These are phyloP conservation scores for Phytophthora multivora DNA, from an alignment of 352 stramenopile genomes.

Conservation along the genomic window DNA sequence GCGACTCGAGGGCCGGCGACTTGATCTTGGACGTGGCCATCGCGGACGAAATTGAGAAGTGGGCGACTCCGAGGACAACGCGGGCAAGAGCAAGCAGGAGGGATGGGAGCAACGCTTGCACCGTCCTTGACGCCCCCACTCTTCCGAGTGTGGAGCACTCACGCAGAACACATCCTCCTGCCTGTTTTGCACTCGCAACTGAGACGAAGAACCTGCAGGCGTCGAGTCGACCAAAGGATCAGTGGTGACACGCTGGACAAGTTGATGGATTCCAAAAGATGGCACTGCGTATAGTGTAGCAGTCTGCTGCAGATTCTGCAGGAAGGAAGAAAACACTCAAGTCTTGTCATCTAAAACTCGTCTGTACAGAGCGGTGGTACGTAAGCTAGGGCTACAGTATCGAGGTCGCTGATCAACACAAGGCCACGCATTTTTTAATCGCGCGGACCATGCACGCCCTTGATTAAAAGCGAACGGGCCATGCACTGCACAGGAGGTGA, in stretches of 20 bases:
- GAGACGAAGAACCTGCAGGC: constrained; percentile 21
- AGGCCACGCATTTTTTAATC: constrained; percentile 19
- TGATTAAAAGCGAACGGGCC: constrained; percentile 25
- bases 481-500: constrained; percentile 16
- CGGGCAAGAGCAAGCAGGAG: constrained; percentile 4
- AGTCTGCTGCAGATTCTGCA: background rate
- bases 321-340: background rate
- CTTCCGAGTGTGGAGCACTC: constrained; percentile 2
- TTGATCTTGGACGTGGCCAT: constrained; percentile 40
- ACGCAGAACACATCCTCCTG: constrained; percentile 16
- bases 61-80: constrained; percentile 4
- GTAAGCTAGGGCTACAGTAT: constrained; percentile 3
- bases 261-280: background rate
- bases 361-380: constrained; percentile 13
- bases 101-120: constrained; percentile 11
- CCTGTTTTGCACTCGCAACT: constrained; percentile 19
- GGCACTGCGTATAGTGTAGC: background rate
- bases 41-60: constrained; percentile 29
- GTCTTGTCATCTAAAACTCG: background rate
- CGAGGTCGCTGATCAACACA: no score
- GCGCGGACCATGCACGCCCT: constrained; percentile 2
- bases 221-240: background rate
- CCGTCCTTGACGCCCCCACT: constrained; percentile 21
- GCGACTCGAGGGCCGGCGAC: constrained; percentile 35
- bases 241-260: constrained; percentile 14